Conservation (phyloP, 2,329 filamentous ascomycete genomes). For the Xylariales sp. region DNA sequence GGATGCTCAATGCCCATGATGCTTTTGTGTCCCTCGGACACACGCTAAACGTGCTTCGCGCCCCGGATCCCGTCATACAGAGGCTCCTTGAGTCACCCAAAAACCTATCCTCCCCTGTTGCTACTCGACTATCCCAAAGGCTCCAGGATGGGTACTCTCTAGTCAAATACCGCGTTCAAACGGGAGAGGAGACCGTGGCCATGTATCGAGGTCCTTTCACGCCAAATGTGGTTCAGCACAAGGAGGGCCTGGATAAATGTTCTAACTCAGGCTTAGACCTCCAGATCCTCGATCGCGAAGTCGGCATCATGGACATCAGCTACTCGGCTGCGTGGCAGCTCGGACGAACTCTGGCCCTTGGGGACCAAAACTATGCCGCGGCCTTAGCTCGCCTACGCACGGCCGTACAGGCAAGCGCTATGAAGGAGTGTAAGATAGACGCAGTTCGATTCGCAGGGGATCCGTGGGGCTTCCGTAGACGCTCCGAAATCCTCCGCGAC, state of each 20-base stretch:
- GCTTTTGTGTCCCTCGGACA: slow-evolving; percentile 47
- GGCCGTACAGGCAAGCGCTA: slow-evolving; percentile 33
- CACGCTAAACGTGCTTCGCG: slow-evolving; percentile 37
- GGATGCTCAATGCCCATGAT: slow-evolving; percentile 51
- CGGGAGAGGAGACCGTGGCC: slow-evolving; percentile 55
- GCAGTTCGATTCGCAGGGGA: slow-evolving; percentile 1
- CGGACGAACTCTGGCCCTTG: slow-evolving; percentile 55
- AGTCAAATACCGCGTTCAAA: slow-evolving; percentile 49
- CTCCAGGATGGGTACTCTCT: slow-evolving; percentile 56
- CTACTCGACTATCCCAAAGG: slow-evolving; percentile 10
- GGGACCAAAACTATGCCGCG: slow-evolving; percentile 43
- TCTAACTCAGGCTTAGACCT: slow-evolving; percentile 53
- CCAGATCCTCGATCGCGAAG: slow-evolving; percentile 54
- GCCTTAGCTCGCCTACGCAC: slow-evolving; percentile 38
- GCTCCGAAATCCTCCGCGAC: background rate
- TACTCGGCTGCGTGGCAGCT: slow-evolving; percentile 59
- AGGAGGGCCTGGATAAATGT: slow-evolving; percentile 20
- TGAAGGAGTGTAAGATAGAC: background rate
- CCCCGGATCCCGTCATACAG: slow-evolving; percentile 11
- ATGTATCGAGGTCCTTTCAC: slow-evolving; percentile 52
- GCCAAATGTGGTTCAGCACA: slow-evolving; percentile 42
- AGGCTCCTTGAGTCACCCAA: background rate
- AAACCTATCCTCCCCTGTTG: slow-evolving; percentile 1
- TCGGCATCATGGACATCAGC: slow-evolving; percentile 57
- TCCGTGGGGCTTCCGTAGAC: slow-evolving; percentile 8